Base-by-base conservation (phyloP, 1,139 yeast genomes). In the Hemisphaericaspora subhashii region DNA sequence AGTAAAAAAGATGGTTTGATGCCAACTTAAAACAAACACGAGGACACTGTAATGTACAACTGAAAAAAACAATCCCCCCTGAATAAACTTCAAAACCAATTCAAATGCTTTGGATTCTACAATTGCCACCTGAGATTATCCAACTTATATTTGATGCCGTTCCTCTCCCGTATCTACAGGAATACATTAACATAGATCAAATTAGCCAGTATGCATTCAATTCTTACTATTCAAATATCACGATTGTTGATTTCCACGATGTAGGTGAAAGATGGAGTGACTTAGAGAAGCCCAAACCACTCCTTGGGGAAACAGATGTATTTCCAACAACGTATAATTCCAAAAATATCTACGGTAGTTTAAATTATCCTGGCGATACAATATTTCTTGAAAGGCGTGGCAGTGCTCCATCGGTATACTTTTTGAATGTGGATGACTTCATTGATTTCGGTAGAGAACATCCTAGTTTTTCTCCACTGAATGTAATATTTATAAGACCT, bases 181-280 rank as follows among this genome's bases (percentile, higher is more conserved):
- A 29, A 18, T 29, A 29, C 12, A 18, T 29, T 5, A 9, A 29
- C 12, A 29, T 29, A 3, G 20, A 17, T 29, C 32, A 17, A 29
- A 29, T 29, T 29, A 23, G 23, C 4, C 5, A 29, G n/a, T 29
- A 11, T 12, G 32, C 32, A n/a, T 29, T 29, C 15, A 17, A 18
- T 4, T 17, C 32, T 10, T 29, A 17, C 9, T 29, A 29, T 18
- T 17, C 32, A 3, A 17, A 7, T n/a, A 18, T 29, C 18, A 23
- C 9, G 7, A 29, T 29, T 17, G 23, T 18, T 4, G 32, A 29
- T 29, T 29, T 29, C 11, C 32, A 29, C 18, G 32, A 29, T 29
- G 21, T 29, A 4, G 32, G 23, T 5, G 23, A 29, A 3, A 11
- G 14, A 3, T 29, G 32, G 32, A 11, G 12, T 10, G 14, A 17